A percentile compares a stretch with the other conserved stretches of the same genome.
Evolutionary conservation across 768 basidiomycete species (phyloP).

Genomic region (Ramaria sp.): DNA sequence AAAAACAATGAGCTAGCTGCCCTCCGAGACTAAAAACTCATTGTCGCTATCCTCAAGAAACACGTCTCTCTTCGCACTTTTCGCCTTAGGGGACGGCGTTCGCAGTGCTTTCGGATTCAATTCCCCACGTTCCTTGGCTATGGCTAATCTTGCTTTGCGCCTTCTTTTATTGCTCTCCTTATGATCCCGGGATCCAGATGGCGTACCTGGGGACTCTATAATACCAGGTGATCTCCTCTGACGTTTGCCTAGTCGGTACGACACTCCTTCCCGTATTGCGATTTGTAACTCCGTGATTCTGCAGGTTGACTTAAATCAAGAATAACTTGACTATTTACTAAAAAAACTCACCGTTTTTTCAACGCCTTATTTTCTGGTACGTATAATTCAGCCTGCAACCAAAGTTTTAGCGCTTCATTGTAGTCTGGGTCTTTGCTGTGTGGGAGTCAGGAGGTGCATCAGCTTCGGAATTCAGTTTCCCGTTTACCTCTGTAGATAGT

Average conservation of each 20-base stretch:
- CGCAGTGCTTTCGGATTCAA: neutral
- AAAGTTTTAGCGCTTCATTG: constrained; percentile 60
- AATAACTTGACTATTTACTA: constrained; percentile 23
- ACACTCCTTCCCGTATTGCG: constrained; percentile 27
- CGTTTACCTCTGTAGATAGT: constrained; percentile 68
- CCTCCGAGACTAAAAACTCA: constrained; percentile 4
- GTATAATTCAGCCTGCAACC: constrained; percentile 70
- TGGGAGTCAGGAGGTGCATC: constrained; percentile 45
- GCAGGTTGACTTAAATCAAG: constrained; percentile 14
- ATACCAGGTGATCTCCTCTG: constrained; percentile 6
- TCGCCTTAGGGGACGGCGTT: constrained; percentile 42
- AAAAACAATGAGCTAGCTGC: neutral
- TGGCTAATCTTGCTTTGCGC: constrained; percentile 34
- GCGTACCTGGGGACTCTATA: constrained; percentile 19
- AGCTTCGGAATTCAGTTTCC: neutral
- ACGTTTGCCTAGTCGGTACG: constrained; percentile 20
- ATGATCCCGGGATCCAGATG: constrained; percentile 38
- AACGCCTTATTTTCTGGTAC: constrained; percentile 82
- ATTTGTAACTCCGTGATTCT: constrained; percentile 26
- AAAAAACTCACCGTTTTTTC: constrained; percentile 79
- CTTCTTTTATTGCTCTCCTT: constrained; percentile 64
- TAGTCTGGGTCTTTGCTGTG: constrained; percentile 26
- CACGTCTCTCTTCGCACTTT: constrained; percentile 24
- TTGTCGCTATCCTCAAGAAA: constrained; percentile 4
- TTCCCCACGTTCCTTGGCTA: constrained; percentile 6